Conservation (phyloP, 495 filamentous ascomycete species). For the Lentithecium fluviatile region DNA sequence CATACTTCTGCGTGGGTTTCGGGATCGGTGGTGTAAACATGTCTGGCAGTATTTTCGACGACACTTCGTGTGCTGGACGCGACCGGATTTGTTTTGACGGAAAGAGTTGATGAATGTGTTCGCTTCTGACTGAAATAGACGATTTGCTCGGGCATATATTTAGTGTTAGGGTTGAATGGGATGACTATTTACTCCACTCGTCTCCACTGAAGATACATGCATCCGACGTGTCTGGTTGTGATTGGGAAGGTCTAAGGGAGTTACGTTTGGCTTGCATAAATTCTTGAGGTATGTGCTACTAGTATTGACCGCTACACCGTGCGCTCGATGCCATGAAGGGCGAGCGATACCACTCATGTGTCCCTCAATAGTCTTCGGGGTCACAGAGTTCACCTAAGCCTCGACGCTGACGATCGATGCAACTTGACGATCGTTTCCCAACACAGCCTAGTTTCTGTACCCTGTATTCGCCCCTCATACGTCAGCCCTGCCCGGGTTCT, state of each 20-base stretch:
- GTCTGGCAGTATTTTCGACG: slow-evolving; percentile 3
- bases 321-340: neutral
- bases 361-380: too few species aligned
- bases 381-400: too few species aligned
- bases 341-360: neutral
- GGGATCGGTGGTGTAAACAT: neutral
- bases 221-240: slow-evolving; percentile 1
- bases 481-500: slow-evolving; percentile 9
- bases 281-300: neutral
- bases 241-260: neutral
- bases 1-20: neutral
- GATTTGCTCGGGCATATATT: slow-evolving; percentile 28
- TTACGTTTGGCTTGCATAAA: neutral
- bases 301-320: neutral
- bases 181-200: neutral
- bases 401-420: slow-evolving; percentile 6
- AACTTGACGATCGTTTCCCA: slow-evolving; percentile 12
- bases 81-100: slow-evolving; percentile 10
- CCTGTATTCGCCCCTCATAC: slow-evolving; percentile 28
- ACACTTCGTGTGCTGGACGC: neutral
- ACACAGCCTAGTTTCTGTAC: slow-evolving; percentile 6
- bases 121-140: slow-evolving; percentile 23
- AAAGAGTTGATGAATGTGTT: slow-evolving; percentile 7
- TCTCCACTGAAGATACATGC: neutral
- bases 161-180: slow-evolving; percentile 22